These are phyloP conservation scores for Heimioporus sp. DNA, from an alignment of 768 basidiomycete genomes.

Conservation along the genomic window DNA sequence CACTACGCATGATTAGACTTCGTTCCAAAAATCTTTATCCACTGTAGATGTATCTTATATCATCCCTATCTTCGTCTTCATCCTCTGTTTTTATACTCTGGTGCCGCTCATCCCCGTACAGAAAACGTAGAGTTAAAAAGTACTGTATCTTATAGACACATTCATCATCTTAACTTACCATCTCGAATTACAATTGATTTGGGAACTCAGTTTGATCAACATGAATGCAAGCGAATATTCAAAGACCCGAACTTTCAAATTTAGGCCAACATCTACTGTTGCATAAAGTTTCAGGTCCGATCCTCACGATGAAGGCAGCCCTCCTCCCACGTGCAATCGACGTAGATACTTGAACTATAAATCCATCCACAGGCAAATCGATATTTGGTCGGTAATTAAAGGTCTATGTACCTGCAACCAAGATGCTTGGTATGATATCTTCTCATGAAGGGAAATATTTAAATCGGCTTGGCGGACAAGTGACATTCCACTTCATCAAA, in stretches of 20 bases:
- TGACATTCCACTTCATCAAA: too few species aligned
- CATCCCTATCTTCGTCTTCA: slow-evolving; percentile 11
- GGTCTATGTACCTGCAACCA: too few species aligned
- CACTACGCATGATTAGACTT: slow-evolving; percentile 14
- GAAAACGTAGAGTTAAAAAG: slow-evolving; percentile 14
- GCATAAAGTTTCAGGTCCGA: too few species aligned
- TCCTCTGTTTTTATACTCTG: slow-evolving; percentile 13
- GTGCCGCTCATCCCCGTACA: slow-evolving; percentile 4
- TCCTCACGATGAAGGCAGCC: too few species aligned
- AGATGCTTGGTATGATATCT: too few species aligned
- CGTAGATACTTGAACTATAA: too few species aligned
- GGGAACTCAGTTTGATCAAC: not conserved
- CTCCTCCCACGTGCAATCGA: not conserved
- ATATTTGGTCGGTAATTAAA: too few species aligned
- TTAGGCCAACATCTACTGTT: too few species aligned
- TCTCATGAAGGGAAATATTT: too few species aligned
- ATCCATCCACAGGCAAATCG: too few species aligned
- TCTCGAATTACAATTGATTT: slow-evolving; percentile 11
- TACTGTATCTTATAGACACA: slow-evolving; percentile 22
- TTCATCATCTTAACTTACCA: slow-evolving; percentile 14
- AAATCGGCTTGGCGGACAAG: too few species aligned
- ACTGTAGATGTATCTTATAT: slow-evolving; percentile 18
- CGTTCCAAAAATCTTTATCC: slow-evolving; percentile 14
- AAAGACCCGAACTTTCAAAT: too few species aligned
- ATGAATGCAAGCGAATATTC: not conserved